These are phyloP conservation scores for Circinella minor DNA, from an alignment of 371 early-diverging fungal species.

Conservation along the genomic window DNA sequence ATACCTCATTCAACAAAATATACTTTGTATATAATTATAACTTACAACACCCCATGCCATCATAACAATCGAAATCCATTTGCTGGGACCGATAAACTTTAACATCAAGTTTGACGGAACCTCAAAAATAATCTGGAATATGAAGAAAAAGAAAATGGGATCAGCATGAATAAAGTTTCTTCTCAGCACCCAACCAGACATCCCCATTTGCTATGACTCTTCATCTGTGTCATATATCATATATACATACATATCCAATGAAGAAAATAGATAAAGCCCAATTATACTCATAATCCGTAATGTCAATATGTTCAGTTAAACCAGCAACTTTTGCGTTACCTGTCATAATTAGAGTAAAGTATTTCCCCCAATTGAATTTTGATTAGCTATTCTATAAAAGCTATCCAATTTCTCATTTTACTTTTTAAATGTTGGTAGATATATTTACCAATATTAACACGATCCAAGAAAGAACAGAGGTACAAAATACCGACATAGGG, in stretches of 20 bases:
- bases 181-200: conserved; percentile 12
- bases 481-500: conserved; percentile 53
- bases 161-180: conserved; percentile 11
- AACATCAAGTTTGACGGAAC: conserved; percentile 76
- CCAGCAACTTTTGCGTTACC: conserved; percentile 67
- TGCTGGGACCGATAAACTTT: conserved; percentile 64
- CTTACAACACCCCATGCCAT: conserved; percentile 51
- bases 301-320: conserved; percentile 41
- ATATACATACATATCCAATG: conserved; percentile 58
- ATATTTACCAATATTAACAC: conserved; percentile 53
- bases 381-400: no score
- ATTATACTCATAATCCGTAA: conserved; percentile 55
- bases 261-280: conserved; percentile 68
- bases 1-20: no score
- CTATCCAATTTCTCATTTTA: no score
- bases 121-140: conserved; percentile 61
- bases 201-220: conserved; percentile 4
- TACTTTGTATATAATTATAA: not conserved
- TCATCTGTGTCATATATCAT: no score
- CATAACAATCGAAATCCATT: conserved; percentile 76
- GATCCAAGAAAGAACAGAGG: conserved; percentile 58
- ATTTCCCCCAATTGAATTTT: no score
- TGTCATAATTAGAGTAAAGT: conserved; percentile 5
- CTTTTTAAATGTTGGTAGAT: not conserved
- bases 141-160: conserved; percentile 11